Conservation (phyloP, 768 basidiomycete species). For the Russula vinacea region DNA sequence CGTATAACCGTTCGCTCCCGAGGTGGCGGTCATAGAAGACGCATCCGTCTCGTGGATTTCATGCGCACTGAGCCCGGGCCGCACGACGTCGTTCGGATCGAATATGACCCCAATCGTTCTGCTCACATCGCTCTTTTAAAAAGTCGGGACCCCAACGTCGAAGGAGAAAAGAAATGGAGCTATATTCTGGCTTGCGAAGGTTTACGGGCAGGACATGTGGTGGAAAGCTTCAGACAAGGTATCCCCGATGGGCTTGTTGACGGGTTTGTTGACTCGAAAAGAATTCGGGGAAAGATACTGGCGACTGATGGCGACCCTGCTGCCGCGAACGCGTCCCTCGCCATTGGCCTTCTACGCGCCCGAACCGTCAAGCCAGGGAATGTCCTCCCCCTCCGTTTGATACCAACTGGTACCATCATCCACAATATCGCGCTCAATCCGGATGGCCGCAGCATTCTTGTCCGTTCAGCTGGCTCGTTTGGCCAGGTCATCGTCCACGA, state of each 20-base stretch:
- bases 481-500: conserved; percentile 81
- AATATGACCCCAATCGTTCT: conserved; percentile 92
- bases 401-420: conserved; percentile 88
- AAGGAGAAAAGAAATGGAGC: conserved; percentile 63
- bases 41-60: conserved; percentile 87
- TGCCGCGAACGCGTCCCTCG: conserved; percentile 58
- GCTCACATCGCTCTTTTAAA: conserved; percentile 91
- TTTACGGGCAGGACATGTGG: conserved; percentile 80
- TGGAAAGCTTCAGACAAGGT: conserved; percentile 81
- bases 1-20: conserved; percentile 83
- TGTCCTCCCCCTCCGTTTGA: conserved; percentile 84
- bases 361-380: conserved; percentile 87
- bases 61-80: conserved; percentile 70
- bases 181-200: conserved; percentile 94
- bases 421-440: conserved; percentile 81
- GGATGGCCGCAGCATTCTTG: conserved; percentile 73
- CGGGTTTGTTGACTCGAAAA: conserved; percentile 36
- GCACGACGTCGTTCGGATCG: conserved; percentile 89
- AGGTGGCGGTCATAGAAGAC: conserved; percentile 87
- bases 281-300: conserved; percentile 31
- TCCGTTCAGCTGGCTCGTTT: conserved; percentile 85
- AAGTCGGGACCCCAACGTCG: conserved; percentile 52
- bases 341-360: conserved; percentile 79
- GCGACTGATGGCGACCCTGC: conserved; percentile 31
- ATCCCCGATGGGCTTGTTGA: conserved; percentile 75